Evolutionary conservation across 345 rosid genomes (phyloP).

Genomic region (Mangifera indica): DNA sequence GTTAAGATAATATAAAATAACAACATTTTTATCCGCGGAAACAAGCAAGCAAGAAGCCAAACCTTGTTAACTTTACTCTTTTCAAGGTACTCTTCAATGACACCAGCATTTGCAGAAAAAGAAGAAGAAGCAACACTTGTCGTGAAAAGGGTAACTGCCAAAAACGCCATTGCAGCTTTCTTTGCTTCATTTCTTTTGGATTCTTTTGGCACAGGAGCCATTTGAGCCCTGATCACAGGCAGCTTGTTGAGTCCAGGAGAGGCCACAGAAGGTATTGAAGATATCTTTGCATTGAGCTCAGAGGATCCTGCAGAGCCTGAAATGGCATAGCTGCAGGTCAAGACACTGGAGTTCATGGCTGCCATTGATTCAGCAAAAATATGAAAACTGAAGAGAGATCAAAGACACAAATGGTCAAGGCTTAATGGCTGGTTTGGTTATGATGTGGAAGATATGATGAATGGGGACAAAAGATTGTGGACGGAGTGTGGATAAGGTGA

Average conservation of each 20-base stretch:
- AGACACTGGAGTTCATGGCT: constrained; percentile 78
- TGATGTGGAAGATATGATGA: constrained; percentile 39
- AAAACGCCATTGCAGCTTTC: constrained; percentile 63
- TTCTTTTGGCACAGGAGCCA: constrained; percentile 30
- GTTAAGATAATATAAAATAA: no score
- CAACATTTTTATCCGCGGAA: no score
- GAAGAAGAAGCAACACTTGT: constrained; percentile 54
- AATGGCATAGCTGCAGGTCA: constrained; percentile 74
- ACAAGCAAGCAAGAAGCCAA: constrained; percentile 9
- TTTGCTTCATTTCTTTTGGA: constrained; percentile 49
- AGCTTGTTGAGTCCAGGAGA: constrained; percentile 60
- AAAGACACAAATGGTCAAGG: neutral
- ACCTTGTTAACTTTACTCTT: constrained; percentile 98
- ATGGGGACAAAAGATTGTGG: constrained; percentile 60
- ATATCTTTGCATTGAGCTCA: constrained; percentile 59
- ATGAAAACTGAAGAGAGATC: neutral
- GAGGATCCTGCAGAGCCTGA: constrained; percentile 61
- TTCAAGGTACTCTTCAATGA: constrained; percentile 93
- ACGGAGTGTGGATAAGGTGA: constrained; percentile 91
- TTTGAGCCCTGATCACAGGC: constrained; percentile 24
- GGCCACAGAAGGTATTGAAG: constrained; percentile 37
- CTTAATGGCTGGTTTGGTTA: neutral
- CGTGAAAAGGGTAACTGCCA: constrained; percentile 75
- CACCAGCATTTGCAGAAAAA: constrained; percentile 76
- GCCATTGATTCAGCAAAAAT: constrained; percentile 43